Evolutionary conservation across 805 yeast genomes (phyloP), one percentile per base, ranked within the genome.

Genomic region (Cyberlindnera maclurae): DNA sequence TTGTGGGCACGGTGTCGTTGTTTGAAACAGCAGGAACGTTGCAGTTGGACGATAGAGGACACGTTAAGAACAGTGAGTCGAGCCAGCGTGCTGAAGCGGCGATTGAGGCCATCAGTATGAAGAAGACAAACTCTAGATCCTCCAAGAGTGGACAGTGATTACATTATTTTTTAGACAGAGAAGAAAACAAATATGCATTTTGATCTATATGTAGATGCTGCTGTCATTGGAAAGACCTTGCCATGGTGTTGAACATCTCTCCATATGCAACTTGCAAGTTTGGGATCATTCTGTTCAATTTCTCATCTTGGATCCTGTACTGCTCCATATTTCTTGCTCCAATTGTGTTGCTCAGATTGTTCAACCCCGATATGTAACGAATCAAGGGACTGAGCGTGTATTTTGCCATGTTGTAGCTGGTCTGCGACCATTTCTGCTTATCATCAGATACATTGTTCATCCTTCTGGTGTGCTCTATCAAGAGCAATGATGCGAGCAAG

Each of bases 21-120:
- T 82, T 82, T 59, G 89, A 82, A 55, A 80, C 82, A 46, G 82
- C 82, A 4, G 90, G 90, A 27, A 72, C 82, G 3, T 82, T 83
- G 26, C 79, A 77, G 27, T 64, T 83, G 51, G 90, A 83, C 55
- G 84, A 82, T 50, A 67, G 93, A 51, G 93, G 93, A 12, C 90
- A 82, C 58, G 60, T 81, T 20, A 63, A 60, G 42, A 52, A 65
- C 34, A 64, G 69, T 50, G 65, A 55, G 36, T 58, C 67, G 33
- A 63, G 68, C 46, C 52, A 55, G 43, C 63, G 59, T 41, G 62
- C 69, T 6, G 62, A 62, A 34, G 47, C 46, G 31, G 50, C 50
- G 12, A 42, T 47, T 12, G 42, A 39, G 5, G 54, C 54, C 9
- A 43, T 47, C 18, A 46, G 37, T 20, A 15, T 44, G 43, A 54